These are phyloP conservation scores for Arthrobotrys pseudoclavata DNA, from an alignment of 2,329 filamentous ascomycete species.

Conservation along the genomic window DNA sequence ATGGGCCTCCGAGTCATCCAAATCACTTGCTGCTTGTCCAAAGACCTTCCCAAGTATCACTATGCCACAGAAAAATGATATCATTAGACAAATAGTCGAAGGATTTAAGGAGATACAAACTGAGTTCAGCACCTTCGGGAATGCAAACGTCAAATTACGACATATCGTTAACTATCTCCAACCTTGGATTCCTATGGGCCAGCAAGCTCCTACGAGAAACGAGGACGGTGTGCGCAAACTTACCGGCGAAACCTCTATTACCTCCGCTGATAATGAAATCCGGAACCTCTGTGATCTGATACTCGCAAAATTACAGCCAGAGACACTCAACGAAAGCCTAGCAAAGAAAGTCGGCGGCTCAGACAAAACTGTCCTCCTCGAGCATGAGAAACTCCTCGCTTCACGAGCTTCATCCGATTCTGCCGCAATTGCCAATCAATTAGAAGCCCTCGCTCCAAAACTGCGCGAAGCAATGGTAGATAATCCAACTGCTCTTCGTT, in stretches of 20 bases:
- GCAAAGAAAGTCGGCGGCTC: constrained; percentile 30
- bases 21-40: constrained; percentile 10
- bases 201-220: background rate
- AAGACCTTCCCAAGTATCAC: constrained; percentile 39
- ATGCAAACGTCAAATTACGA: constrained; percentile 15
- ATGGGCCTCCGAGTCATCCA: constrained; percentile 18
- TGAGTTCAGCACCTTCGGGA: constrained; percentile 27
- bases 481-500: constrained; percentile 12
- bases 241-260: background rate
- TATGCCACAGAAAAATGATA: constrained; percentile 2
- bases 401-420: constrained; percentile 10
- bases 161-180: constrained; percentile 44
- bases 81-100: constrained; percentile 3
- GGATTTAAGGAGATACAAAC: constrained; percentile 18
- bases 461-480: constrained; percentile 17
- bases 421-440: constrained; percentile 9
- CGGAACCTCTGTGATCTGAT: constrained; percentile 48
- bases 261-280: constrained; percentile 13
- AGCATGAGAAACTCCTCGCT: constrained; percentile 38
- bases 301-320: constrained; percentile 42
- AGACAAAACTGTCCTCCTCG: constrained; percentile 38
- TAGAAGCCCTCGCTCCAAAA: constrained; percentile 24
- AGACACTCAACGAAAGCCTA: background rate
- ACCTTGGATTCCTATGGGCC: constrained; percentile 28
- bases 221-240: background rate